These are phyloP conservation scores for Lepiota subincarnata DNA, from an alignment of 768 basidiomycete species.

Conservation along the genomic window DNA sequence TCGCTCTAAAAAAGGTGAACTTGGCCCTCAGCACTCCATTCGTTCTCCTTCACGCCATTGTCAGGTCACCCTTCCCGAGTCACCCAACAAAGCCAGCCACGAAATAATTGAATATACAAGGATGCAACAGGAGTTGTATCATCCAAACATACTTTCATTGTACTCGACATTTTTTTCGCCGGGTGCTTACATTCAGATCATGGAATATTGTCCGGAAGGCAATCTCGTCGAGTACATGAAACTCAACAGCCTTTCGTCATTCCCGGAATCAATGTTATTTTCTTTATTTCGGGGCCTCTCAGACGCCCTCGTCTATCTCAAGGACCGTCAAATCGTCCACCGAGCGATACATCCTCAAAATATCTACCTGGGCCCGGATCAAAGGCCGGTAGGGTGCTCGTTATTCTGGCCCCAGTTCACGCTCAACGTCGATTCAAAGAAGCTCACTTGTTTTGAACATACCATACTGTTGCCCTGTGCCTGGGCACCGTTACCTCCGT, in stretches of 20 bases:
- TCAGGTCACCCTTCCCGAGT: not conserved
- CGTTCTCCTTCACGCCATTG: constrained; percentile 33
- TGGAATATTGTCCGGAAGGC: constrained; percentile 44
- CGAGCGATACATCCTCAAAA: constrained; percentile 36
- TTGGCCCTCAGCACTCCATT: constrained; percentile 29
- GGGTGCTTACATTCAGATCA: constrained; percentile 30
- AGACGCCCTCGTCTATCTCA: constrained; percentile 41
- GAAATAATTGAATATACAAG: constrained; percentile 32
- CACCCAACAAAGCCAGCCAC: constrained; percentile 31
- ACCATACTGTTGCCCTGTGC: constrained; percentile 26
- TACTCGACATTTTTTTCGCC: constrained; percentile 35
- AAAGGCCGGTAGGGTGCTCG: constrained; percentile 32
- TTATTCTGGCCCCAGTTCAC: not conserved
- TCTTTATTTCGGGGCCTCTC: constrained; percentile 34
- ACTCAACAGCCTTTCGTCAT: constrained; percentile 15
- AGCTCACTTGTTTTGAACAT: constrained; percentile 38
- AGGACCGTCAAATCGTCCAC: constrained; percentile 39
- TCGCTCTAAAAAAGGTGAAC: constrained; percentile 26
- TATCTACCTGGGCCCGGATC: constrained; percentile 36
- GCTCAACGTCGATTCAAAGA: constrained; percentile 25
- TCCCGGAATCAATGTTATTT: constrained; percentile 33
- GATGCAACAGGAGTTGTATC: constrained; percentile 40
- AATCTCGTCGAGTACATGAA: constrained; percentile 29
- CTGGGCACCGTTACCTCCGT: constrained; percentile 13
- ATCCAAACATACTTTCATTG: constrained; percentile 46